Percentiles rank a stretch among this genome's conserved stretches.
phyloP scores from a whole-genome alignment of 768 basidiomycete species.

The Solioccasus polychromus region DNA sequence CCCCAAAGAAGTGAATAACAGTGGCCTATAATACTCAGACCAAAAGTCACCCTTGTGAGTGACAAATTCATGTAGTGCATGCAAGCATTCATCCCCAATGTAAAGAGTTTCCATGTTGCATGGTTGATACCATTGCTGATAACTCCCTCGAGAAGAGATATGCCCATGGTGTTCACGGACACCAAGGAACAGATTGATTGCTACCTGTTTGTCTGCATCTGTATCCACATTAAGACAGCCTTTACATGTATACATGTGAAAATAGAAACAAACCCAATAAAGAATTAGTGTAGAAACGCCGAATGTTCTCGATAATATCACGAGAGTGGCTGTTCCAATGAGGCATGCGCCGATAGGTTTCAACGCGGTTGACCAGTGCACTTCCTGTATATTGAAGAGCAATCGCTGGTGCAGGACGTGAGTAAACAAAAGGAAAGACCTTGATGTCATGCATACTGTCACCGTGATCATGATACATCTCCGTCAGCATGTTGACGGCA shows the following conservation, averaged over 20 bases:
- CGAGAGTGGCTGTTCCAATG: slow-evolving; percentile 98
- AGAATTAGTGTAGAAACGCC: slow-evolving; percentile 93
- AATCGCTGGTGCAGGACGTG: slow-evolving; percentile 53
- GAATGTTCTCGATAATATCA: slow-evolving; percentile 93
- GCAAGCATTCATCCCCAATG: slow-evolving; percentile 59
- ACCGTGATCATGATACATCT: slow-evolving; percentile 98
- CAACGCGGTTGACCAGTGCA: slow-evolving; percentile 92
- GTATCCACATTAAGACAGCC: slow-evolving; percentile 1
- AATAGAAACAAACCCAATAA: slow-evolving; percentile 66
- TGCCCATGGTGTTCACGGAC: slow-evolving; percentile 57
- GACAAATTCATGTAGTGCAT: slow-evolving; percentile 59
- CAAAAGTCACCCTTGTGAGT: slow-evolving; percentile 70
- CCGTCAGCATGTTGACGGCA: slow-evolving; percentile 93
- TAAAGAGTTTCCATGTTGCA: slow-evolving; percentile 69
- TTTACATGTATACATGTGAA: not conserved
- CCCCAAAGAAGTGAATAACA: slow-evolving; percentile 78
- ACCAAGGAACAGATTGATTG: slow-evolving; percentile 96
- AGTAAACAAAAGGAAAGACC: not conserved
- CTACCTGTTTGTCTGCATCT: slow-evolving; percentile 97
- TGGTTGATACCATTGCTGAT: slow-evolving; percentile 83
- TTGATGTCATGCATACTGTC: slow-evolving; percentile 60
- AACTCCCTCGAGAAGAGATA: slow-evolving; percentile 60
- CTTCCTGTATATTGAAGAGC: slow-evolving; percentile 97
- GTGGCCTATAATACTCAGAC: slow-evolving; percentile 86
- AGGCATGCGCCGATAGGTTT: slow-evolving; percentile 92